Base-by-base conservation (phyloP, 768 basidiomycete genomes). In the Tulasnella sp. region DNA sequence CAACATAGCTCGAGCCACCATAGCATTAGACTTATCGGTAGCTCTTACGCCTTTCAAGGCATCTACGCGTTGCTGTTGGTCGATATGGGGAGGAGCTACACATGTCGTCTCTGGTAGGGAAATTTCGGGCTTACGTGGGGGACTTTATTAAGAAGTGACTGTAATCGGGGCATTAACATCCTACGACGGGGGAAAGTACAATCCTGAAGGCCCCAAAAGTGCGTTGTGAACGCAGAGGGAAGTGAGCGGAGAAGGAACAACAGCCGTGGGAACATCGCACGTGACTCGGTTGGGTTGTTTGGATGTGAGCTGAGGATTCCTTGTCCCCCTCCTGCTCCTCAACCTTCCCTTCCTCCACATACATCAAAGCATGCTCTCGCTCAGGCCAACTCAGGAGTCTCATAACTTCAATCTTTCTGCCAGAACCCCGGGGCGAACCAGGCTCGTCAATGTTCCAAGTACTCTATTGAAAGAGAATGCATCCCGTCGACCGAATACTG, bases 291-390 rank as follows among this genome's bases (percentile, higher is more conserved):
- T 60, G 58, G 24, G 31, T 18, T 37, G 64, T 69, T 85, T 94
- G 40, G 95, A 92, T 44, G 93, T 96, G 88, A 99, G 98, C 58
- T 92, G 92, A 72, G 98, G 89, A 83, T 91, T 93, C 88, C 98
- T 99, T 89, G 99, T 98, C 88, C n/a, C n/a, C 99, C 88, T 98
- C 96, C 88, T 98, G 96, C 86, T 99, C 98, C 84, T 99, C 96
- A 46, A 97, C 28, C 58, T 50, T 48, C 48, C 18, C 75, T 31
- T 34, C 48, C 2, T 9, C 41, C 75, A 74, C 69, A 18, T 9
- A 79, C 42, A 9, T 16, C 28, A 31, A 73, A n/a, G 72, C 44
- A 80, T 80, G 79, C 79, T 80, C 41, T 74, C 72, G 12, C 42
- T 80, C 64, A 72, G 79, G 37, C 20, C 74, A 40, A 14, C 28